Base-by-base conservation (phyloP, 2,329 filamentous ascomycete genomes). In the Cylindrodendrum hubeiense region DNA sequence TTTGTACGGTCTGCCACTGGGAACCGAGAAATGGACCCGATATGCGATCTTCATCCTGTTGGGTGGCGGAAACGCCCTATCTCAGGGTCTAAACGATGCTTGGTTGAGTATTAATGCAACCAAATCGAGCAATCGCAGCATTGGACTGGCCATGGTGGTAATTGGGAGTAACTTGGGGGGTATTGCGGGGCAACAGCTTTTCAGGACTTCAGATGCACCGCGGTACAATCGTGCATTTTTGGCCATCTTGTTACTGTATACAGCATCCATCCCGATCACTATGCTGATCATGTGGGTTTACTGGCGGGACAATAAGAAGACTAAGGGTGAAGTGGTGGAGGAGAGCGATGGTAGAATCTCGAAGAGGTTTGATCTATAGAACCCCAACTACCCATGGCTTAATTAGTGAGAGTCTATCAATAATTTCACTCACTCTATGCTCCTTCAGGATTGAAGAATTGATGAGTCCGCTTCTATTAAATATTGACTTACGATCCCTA, bases 161-260 rank as follows among this genome's bases (percentile, higher is more conserved):
- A 75, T 74, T 19, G 67, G 71, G 1, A 73, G 67, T 13, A 76
- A 76, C n/a, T 44, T 71, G 2, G 68, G 73, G 9, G 68, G 62
- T 0, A 9, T 76, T 4, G 71, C 71, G 0, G 74, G 74, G 9
- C 66, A 69, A 46, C 73, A 74, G 33, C 60, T 76, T 0, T 76
- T 76, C 41, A 58, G 68, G 0, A 53, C 68, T 2, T 61, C 60
- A 0, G 73, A 73, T 56, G 70, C 69, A 0, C 73, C 71, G 0
- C 53, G 63, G 22, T 75, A 75, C n/a, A 63, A 50, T 0, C 39
- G 52, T 4, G 68, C 52, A 1, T 75, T 74, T 7, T 8, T 74
- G 34, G 67, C 66, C 1, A 67, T 75, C 21, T 24, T 74, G 0
- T 8, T 71, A 4, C 13, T 74, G 0, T 74, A 74, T 41, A 46